A percentile compares a stretch with the other conserved stretches of the same genome.
Conservation (phyloP, 2,329 filamentous ascomycete species). For the Fusarium torulosum region DNA sequence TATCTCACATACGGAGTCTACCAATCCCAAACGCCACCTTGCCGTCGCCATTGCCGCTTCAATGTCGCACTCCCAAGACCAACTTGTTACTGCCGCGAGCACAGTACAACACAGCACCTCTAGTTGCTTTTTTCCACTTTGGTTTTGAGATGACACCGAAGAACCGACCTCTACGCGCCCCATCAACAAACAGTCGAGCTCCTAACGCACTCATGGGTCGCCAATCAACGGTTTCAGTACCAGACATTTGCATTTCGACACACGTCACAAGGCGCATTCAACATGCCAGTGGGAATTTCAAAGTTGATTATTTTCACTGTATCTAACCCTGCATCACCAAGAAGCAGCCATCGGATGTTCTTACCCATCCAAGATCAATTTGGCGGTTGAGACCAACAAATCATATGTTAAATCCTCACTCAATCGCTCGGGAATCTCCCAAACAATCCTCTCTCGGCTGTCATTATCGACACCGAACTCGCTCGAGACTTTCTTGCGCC, state of each 20-base stretch:
- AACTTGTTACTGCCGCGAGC: too few relatives aligned
- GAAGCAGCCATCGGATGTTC: constrained; percentile 19
- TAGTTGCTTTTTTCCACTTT: neutral
- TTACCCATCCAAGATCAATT: constrained; percentile 17
- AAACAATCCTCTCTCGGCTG: neutral
- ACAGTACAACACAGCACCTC: neutral
- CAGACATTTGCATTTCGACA: neutral
- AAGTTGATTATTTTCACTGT: constrained; percentile 5
- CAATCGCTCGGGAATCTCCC: constrained; percentile 20
- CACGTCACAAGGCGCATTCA: neutral
- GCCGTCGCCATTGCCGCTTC: too few relatives aligned
- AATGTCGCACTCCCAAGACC: too few relatives aligned
- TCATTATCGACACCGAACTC: neutral
- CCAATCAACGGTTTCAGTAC: neutral
- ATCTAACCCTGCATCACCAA: constrained; percentile 2
- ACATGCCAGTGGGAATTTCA: constrained; percentile 11
- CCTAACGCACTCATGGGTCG: neutral
- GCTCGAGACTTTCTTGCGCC: constrained; percentile 5
- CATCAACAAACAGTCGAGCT: neutral
- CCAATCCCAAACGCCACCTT: too few relatives aligned
- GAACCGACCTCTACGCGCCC: too few relatives aligned
- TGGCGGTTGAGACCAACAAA: too few relatives aligned
- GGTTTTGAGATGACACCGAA: neutral
- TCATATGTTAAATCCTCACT: too few relatives aligned
- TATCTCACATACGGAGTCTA: too few relatives aligned